phyloP scores from a whole-genome alignment of 2,329 filamentous ascomycete species.

The Exophiala bonariae region DNA sequence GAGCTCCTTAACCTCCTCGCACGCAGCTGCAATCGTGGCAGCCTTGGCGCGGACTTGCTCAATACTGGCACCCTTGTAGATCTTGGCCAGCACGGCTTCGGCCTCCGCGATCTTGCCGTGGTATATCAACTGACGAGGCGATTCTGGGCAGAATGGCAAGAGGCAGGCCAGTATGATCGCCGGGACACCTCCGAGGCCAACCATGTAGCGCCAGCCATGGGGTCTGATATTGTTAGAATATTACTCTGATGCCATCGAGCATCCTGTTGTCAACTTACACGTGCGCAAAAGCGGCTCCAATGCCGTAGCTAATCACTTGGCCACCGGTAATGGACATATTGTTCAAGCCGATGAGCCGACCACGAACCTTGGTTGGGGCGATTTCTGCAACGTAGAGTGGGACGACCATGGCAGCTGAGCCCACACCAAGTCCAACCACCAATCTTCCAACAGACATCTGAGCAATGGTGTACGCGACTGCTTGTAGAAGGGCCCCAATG shows the following conservation, averaged over 20 bases:
- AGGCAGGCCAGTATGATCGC: constrained; percentile 70
- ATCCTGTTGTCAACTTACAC: too few species aligned
- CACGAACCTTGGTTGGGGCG: constrained; percentile 51
- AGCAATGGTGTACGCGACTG: constrained; percentile 39
- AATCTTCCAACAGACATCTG: constrained; percentile 48
- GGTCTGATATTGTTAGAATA: too few species aligned
- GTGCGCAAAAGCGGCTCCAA: constrained; percentile 73
- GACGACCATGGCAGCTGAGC: constrained; percentile 68
- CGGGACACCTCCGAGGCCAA: constrained; percentile 78
- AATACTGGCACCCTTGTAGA: constrained; percentile 64
- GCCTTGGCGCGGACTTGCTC: constrained; percentile 59
- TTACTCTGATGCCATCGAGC: too few species aligned
- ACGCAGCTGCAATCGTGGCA: constrained; percentile 19
- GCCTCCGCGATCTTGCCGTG: constrained; percentile 54
- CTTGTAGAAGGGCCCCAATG: constrained; percentile 45
- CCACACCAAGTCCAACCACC: constrained; percentile 49
- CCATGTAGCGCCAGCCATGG: constrained; percentile 85
- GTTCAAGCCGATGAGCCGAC: constrained; percentile 55
- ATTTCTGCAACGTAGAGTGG: constrained; percentile 60
- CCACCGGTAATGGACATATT: constrained; percentile 82
- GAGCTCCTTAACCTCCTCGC: constrained; percentile 16
- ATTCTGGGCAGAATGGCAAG: constrained; percentile 69
- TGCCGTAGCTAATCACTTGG: constrained; percentile 82
- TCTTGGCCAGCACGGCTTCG: constrained; percentile 64
- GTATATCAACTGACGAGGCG: constrained; percentile 52